A percentile compares a stretch with the other conserved stretches of the same genome.
phyloP scores from a whole-genome alignment of 495 filamentous ascomycete genomes.

The Achaetomiella virescens region DNA sequence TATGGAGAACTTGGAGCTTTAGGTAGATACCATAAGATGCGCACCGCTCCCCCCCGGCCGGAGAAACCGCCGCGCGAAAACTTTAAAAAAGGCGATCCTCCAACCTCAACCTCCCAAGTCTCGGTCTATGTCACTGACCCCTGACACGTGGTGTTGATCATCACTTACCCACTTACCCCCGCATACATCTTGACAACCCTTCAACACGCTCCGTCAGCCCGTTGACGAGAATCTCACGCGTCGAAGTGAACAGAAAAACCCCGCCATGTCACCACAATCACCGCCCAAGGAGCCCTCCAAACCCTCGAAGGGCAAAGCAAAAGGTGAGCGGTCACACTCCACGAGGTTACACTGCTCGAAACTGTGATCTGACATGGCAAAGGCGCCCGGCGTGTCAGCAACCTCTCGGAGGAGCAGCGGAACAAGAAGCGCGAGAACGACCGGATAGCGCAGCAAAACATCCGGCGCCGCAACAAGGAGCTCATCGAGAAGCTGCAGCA shows the following conservation, averaged over 20 bases:
- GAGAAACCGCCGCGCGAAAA: too few species aligned
- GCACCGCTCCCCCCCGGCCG: too few species aligned
- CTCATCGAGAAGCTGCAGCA: conserved; percentile 73
- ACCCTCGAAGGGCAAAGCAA: conserved; percentile 33
- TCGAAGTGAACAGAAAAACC: background rate
- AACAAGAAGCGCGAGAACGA: conserved; percentile 83
- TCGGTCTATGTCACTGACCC: too few species aligned
- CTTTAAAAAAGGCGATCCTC: too few species aligned
- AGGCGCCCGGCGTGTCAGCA: conserved; percentile 65
- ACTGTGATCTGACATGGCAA: background rate
- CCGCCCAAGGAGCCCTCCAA: conserved; percentile 26
- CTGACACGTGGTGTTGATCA: too few species aligned
- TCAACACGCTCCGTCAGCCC: too few species aligned
- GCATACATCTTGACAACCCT: too few species aligned
- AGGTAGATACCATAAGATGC: background rate
- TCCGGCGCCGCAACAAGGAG: conserved; percentile 72
- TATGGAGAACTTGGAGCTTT: background rate
- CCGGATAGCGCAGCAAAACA: conserved; percentile 80
- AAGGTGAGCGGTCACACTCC: too few species aligned
- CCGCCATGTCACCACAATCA: conserved; percentile 16
- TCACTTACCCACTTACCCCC: too few species aligned
- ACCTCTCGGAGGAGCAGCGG: conserved; percentile 65
- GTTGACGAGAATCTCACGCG: too few species aligned
- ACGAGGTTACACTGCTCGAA: too few species aligned
- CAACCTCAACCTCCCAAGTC: too few species aligned